phyloP scores from a whole-genome alignment of 352 stramenopile species.

The Globisporangium uncinulatum region DNA sequence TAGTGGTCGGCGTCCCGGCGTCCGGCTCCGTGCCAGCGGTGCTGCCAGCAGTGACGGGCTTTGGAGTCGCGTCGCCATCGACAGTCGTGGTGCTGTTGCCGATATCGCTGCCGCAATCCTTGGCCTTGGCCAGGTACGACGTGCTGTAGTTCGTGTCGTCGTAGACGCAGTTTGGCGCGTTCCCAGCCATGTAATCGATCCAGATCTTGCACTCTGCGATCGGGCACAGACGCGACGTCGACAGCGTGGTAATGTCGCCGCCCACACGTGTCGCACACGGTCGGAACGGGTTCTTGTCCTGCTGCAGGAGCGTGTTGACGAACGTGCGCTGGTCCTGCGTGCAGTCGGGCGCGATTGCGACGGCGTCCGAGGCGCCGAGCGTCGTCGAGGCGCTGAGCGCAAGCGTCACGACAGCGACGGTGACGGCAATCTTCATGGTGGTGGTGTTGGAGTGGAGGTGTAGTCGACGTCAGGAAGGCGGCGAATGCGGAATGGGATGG shows the following conservation, averaged over 20 bases:
- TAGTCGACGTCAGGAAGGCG: conserved; percentile 17
- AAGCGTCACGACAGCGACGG: conserved; percentile 12
- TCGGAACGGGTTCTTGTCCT: conserved; percentile 51
- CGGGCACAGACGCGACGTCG: conserved; percentile 46
- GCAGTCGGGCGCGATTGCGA: conserved; percentile 35
- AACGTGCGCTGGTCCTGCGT: conserved; percentile 39
- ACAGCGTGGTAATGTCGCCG: conserved; percentile 42
- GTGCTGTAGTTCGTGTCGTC: conserved; percentile 57
- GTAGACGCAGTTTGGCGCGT: conserved; percentile 53
- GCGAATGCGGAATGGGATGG: conserved; percentile 1
- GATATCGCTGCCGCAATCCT: conserved; percentile 29
- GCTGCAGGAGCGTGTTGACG: conserved; percentile 54
- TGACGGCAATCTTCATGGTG: conserved; percentile 34
- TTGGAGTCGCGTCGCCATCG: conserved; percentile 1
- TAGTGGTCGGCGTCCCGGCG: conserved; percentile 3
- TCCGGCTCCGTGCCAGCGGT: conserved; percentile 14
- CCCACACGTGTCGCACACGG: conserved; percentile 43
- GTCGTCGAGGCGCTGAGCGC: conserved; percentile 14
- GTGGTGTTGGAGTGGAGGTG: neutral
- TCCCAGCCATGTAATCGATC: conserved; percentile 51
- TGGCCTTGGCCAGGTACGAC: conserved; percentile 35
- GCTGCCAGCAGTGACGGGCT: neutral
- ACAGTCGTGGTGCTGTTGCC: conserved; percentile 6
- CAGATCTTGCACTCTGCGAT: conserved; percentile 41
- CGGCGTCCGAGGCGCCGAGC: conserved; percentile 5